Conservation (phyloP, 23 red algal species). For the Gracilaria domingensis region DNA sequence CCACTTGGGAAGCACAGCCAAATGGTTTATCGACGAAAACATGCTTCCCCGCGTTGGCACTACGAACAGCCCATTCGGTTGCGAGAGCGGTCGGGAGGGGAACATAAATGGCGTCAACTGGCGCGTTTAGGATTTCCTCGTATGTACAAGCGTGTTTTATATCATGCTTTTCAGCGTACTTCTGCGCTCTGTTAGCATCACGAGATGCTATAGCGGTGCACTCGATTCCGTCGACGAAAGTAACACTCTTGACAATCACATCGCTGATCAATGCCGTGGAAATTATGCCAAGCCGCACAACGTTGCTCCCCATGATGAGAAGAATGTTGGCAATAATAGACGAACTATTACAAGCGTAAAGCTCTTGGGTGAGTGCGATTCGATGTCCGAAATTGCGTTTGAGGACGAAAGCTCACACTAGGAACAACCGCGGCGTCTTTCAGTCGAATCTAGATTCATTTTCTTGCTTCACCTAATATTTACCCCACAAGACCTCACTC, state of each 20-base stretch:
- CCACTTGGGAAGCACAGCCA: neutral
- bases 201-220: slow-evolving; percentile 44
- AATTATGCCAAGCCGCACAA: slow-evolving; percentile 35
- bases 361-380: no score
- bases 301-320: no score
- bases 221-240: neutral
- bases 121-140: slow-evolving; percentile 40
- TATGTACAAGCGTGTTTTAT: neutral
- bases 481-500: no score
- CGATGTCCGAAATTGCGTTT: no score
- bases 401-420: no score
- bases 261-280: slow-evolving; percentile 49
- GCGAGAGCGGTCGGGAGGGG: slow-evolving; percentile 78
- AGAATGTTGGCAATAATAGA: no score
- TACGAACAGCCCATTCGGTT: slow-evolving; percentile 53
- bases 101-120: slow-evolving; percentile 72
- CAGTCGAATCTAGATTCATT: no score
- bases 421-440: no score
- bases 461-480: no score
- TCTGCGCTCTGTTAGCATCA: neutral
- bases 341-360: no score
- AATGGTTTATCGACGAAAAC: slow-evolving; percentile 87
- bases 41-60: slow-evolving; percentile 64
- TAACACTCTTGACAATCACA: slow-evolving; percentile 3
- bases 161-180: slow-evolving; percentile 21